Base-by-base conservation (phyloP, 179 eudicot species). In the Patellifolia procumbens region DNA sequence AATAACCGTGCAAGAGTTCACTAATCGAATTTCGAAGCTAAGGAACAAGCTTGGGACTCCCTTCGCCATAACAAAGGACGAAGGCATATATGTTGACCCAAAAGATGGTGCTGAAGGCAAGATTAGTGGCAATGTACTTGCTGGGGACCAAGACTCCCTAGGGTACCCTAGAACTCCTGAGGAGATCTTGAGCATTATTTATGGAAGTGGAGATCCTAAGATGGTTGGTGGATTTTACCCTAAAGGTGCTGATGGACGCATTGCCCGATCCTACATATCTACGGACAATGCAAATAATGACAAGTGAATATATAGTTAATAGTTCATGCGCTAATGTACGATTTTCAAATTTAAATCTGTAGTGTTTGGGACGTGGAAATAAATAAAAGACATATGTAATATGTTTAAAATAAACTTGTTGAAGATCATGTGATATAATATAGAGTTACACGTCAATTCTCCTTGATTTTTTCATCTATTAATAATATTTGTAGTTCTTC, bases 201-300 rank as follows among this genome's bases (percentile, higher is more conserved):
- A 92, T 65, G 85, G 86, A 2, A 84, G 74, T 8, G 97, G 97
- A 9, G 61, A 82, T 11, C 94, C 87, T 69, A 69, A 49, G 12
- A 31, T 24, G 4, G 79, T 88, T 16, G 98, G 98, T n/a, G 96
- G 93, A 0, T 89, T 94, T 76, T 94, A 72, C 69, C 98, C 98
- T 2, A 53, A 80, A 9, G 98, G 98, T 3, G 97, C 80, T 43
- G 61, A 46, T 77, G 98, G 98, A 4, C 12, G 45, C 5, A 90
- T 94, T 11, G 97, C 98, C 22, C 86, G 46, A 74, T 83, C 89
- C 17, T 75, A 74, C n/a, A n/a, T n/a, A n/a, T n/a, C n/a, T n/a
- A n/a, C n/a, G n/a, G n/a, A n/a, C n/a, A n/a, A n/a, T n/a, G n/a
- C n/a, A n/a, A n/a, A n/a, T n/a, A n/a, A n/a, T n/a, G n/a, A n/a